A percentile compares a stretch with the other conserved stretches of the same genome.
Evolutionary conservation across 163 green algal species (phyloP).

Genomic region (Scenedesmus sp.): DNA sequence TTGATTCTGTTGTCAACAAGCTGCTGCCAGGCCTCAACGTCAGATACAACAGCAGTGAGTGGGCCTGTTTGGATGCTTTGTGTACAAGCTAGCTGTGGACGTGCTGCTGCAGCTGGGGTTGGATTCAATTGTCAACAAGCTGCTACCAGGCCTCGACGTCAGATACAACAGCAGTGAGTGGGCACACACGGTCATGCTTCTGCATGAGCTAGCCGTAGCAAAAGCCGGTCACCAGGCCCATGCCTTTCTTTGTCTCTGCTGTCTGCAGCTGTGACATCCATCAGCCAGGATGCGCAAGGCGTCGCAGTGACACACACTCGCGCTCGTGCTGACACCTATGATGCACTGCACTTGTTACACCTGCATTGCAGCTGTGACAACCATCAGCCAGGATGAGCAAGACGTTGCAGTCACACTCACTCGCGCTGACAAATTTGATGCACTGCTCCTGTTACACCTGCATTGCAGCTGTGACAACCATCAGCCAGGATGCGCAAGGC

Average conservation of each 20-base stretch:
- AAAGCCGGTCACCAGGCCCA: too few relatives aligned
- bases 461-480: conserved; percentile 26
- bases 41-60: conserved; percentile 46
- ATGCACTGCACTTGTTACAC: background rate
- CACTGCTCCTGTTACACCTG: background rate
- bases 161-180: background rate
- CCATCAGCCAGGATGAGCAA: background rate
- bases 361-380: conserved; percentile 23
- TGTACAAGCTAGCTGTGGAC: background rate
- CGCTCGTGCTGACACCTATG: background rate
- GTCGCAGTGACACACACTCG: background rate
- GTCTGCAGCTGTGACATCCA: conserved; percentile 26
- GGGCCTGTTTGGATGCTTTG: background rate
- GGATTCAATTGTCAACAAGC: background rate
- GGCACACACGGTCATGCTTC: too few relatives aligned
- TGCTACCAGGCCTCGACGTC: background rate
- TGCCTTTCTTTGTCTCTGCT: too few relatives aligned
- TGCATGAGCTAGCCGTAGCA: too few relatives aligned
- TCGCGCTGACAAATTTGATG: background rate
- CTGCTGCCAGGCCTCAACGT: conserved; percentile 41
- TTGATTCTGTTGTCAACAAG: conserved; percentile 23
- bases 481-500: background rate
- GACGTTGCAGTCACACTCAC: background rate
- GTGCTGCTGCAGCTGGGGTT: background rate
- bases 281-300: background rate